Evolutionary conservation across 139 green algal genomes (phyloP).

Genomic region (Microglena sp.): DNA sequence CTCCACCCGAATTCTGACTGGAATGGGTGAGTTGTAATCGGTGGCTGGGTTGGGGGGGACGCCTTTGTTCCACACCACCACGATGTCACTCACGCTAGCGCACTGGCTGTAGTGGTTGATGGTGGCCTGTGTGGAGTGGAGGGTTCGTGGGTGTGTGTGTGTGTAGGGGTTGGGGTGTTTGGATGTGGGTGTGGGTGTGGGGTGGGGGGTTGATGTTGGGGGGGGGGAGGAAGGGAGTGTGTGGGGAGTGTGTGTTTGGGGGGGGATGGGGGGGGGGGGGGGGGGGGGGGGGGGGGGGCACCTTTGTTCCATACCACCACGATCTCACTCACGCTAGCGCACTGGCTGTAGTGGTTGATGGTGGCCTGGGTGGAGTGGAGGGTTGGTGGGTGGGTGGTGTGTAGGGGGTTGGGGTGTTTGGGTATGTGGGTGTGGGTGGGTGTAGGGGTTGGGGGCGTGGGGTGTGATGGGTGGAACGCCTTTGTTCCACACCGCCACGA

Average conservation of each 20-base stretch:
- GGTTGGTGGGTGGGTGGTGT: no score
- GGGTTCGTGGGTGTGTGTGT: neutral
- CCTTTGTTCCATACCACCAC: conserved; percentile 46
- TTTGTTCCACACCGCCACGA: conserved; percentile 44
- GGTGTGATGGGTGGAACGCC: conserved; percentile 18
- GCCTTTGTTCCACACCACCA: conserved; percentile 44
- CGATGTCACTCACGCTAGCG: conserved; percentile 29
- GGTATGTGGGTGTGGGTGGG: no score
- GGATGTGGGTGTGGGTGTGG: neutral
- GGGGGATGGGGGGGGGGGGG: no score
- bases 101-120: conserved; percentile 38
- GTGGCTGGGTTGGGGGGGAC: conserved; percentile 10
- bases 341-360: conserved; percentile 36
- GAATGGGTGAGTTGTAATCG: conserved; percentile 14
- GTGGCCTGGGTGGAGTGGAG: conserved; percentile 21
- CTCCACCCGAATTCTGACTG: conserved; percentile 35
- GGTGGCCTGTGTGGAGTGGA: conserved; percentile 13
- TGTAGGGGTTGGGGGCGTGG: no score
- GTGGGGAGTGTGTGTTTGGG: neutral
- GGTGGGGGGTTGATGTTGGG: neutral
- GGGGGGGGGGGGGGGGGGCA: conserved; percentile 9
- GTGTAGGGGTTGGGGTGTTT: neutral
- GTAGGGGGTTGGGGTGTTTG: no score
- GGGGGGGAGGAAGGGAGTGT: neutral
- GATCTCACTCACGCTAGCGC: conserved; percentile 30